Conservation (phyloP, 2,329 filamentous ascomycete species). For the Trichoderma brevicompactum region DNA sequence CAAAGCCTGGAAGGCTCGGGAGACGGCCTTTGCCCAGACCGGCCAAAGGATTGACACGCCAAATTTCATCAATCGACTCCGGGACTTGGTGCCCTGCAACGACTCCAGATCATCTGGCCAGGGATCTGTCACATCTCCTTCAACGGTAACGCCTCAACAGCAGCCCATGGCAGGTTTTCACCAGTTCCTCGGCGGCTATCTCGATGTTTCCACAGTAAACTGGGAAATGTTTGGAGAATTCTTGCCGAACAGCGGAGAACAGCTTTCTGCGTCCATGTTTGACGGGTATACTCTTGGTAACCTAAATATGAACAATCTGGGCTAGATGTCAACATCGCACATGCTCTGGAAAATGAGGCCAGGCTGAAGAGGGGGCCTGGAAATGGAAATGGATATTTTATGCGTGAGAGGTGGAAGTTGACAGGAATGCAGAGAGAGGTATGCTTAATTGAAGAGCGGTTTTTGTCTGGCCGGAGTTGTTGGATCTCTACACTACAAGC, state of each 20-base stretch:
- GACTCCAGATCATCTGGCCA: slow-evolving; percentile 43
- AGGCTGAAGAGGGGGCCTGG: not conserved
- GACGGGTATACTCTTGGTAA: slow-evolving; percentile 36
- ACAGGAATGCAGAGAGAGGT: not conserved
- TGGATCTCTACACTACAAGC: not conserved
- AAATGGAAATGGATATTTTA: not conserved
- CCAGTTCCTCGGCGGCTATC: slow-evolving; percentile 49
- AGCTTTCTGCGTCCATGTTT: slow-evolving; percentile 41
- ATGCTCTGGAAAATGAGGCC: not conserved
- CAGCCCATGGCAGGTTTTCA: slow-evolving; percentile 43
- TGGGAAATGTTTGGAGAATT: slow-evolving; percentile 52
- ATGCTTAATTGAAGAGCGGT: not conserved
- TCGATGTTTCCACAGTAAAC: slow-evolving; percentile 50
- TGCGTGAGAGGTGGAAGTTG: not conserved
- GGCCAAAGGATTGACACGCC: slow-evolving; percentile 50
- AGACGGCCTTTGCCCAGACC: slow-evolving; percentile 45
- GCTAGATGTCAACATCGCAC: not conserved
- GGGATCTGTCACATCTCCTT: slow-evolving; percentile 38
- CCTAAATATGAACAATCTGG: slow-evolving; percentile 25
- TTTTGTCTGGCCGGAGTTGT: not conserved
- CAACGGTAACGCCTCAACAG: slow-evolving; percentile 36
- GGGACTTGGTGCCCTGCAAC: slow-evolving; percentile 47
- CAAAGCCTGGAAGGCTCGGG: slow-evolving; percentile 58
- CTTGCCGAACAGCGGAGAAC: slow-evolving; percentile 36
- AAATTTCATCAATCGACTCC: slow-evolving; percentile 51